phyloP scores from a whole-genome alignment of 2,329 filamentous ascomycete genomes.

The Neopestalotiopsis rosae region DNA sequence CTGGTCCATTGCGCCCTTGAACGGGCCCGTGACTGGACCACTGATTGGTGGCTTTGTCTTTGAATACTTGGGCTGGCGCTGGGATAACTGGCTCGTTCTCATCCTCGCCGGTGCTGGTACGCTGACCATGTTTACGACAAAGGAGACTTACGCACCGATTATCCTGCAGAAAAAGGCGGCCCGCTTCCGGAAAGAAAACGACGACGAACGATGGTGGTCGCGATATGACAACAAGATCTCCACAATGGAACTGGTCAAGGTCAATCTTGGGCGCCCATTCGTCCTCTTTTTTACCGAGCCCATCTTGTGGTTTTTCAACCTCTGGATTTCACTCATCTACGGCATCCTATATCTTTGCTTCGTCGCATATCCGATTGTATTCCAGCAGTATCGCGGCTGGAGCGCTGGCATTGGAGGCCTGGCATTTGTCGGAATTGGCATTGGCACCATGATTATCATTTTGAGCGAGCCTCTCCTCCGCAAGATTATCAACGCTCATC shows the following conservation, averaged over 20 bases:
- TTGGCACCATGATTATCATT: conserved; percentile 67
- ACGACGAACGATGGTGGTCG: conserved; percentile 77
- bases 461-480: conserved; percentile 74
- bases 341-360: conserved; percentile 90
- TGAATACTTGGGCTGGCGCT: conserved; percentile 83
- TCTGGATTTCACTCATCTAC: conserved; percentile 82
- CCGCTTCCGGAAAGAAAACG: conserved; percentile 68
- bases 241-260: conserved; percentile 70
- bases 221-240: conserved; percentile 76
- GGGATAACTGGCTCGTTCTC: conserved; percentile 82
- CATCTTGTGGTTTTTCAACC: conserved; percentile 74
- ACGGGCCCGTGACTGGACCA: conserved; percentile 65
- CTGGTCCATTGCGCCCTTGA: conserved; percentile 84
- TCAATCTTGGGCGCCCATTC: conserved; percentile 80
- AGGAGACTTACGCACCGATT: conserved; percentile 78
- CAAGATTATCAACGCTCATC: conserved; percentile 77
- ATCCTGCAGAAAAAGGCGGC: conserved; percentile 72
- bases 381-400: conserved; percentile 78
- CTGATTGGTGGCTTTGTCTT: conserved; percentile 82
- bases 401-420: conserved; percentile 74
- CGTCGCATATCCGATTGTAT: conserved; percentile 88
- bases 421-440: conserved; percentile 75
- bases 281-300: conserved; percentile 80
- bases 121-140: conserved; percentile 61
- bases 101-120: conserved; percentile 72